Conservation (phyloP, 495 filamentous ascomycete genomes). For the Podospora anserina region DNA sequence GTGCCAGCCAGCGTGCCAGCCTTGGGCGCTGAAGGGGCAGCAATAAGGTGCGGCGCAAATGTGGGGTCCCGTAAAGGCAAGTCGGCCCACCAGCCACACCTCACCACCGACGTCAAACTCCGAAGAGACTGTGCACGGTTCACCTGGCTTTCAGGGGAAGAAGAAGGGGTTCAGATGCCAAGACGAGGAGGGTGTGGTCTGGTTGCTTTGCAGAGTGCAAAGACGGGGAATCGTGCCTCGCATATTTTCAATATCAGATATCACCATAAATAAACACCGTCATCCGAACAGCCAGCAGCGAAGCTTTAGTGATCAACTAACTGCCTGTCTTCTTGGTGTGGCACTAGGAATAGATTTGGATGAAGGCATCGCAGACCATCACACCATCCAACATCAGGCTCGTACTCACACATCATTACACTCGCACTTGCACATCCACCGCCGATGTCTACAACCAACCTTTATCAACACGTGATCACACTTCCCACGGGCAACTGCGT, state of each 20-base stretch:
- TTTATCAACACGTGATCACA: background rate
- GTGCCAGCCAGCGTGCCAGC: background rate
- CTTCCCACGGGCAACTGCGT: background rate
- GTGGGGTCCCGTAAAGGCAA: background rate
- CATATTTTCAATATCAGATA: background rate
- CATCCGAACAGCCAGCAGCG: background rate
- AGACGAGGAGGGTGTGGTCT: background rate
- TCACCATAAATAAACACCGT: background rate
- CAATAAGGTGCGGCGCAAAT: constrained; percentile 1
- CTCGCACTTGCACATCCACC: background rate
- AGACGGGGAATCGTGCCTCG: background rate
- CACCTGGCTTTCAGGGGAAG: background rate
- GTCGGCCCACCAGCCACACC: background rate
- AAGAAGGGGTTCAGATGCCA: constrained; percentile 3
- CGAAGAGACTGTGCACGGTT: background rate
- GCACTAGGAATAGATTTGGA: background rate
- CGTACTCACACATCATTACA: background rate
- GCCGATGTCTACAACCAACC: background rate
- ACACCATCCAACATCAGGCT: background rate
- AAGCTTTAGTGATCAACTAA: background rate
- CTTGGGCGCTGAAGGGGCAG: background rate
- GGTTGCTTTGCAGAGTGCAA: constrained; percentile 1
- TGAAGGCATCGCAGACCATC: background rate
- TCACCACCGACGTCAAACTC: too few relatives aligned
- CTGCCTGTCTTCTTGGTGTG: background rate